Evolutionary conservation across 2,329 filamentous ascomycete species (phyloP).

Genomic region (Monilinia polystroma): DNA sequence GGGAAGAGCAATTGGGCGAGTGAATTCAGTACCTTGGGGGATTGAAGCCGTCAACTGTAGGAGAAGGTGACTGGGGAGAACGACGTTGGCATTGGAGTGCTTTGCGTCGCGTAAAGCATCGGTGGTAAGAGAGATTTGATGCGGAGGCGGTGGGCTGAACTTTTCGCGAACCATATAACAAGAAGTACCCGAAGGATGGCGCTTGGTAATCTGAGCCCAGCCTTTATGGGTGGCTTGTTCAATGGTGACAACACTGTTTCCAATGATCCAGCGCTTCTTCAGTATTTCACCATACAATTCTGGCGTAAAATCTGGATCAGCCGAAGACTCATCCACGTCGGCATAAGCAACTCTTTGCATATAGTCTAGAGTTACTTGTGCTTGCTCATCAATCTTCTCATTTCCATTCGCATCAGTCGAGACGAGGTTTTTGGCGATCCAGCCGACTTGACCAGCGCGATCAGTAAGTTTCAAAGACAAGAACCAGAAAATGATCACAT

Average conservation of each 20-base stretch:
- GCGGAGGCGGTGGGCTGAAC: slow-evolving; percentile 57
- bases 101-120: slow-evolving; percentile 53
- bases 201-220: slow-evolving; percentile 68
- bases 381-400: slow-evolving; percentile 83
- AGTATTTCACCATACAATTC: slow-evolving; percentile 64
- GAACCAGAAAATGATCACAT: slow-evolving; percentile 97
- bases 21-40: slow-evolving; percentile 55
- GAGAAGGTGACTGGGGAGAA: slow-evolving; percentile 72
- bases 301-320: slow-evolving; percentile 63
- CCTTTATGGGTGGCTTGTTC: slow-evolving; percentile 67
- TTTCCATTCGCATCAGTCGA: slow-evolving; percentile 75
- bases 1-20: slow-evolving; percentile 74
- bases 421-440: slow-evolving; percentile 82
- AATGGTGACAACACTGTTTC: slow-evolving; percentile 71
- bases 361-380: slow-evolving; percentile 89
- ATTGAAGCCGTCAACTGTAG: slow-evolving; percentile 66
- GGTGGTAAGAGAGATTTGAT: slow-evolving; percentile 51
- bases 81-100: slow-evolving; percentile 54
- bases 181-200: slow-evolving; percentile 68
- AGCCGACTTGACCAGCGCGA: slow-evolving; percentile 78
- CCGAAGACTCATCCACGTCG: slow-evolving; percentile 74
- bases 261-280: slow-evolving; percentile 69
- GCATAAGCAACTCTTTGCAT: slow-evolving; percentile 88
- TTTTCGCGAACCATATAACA: slow-evolving; percentile 54
- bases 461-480: slow-evolving; percentile 82